Evolutionary conservation across 2,329 filamentous ascomycete genomes (phyloP).

Genomic region (Diaporthe vaccinii): DNA sequence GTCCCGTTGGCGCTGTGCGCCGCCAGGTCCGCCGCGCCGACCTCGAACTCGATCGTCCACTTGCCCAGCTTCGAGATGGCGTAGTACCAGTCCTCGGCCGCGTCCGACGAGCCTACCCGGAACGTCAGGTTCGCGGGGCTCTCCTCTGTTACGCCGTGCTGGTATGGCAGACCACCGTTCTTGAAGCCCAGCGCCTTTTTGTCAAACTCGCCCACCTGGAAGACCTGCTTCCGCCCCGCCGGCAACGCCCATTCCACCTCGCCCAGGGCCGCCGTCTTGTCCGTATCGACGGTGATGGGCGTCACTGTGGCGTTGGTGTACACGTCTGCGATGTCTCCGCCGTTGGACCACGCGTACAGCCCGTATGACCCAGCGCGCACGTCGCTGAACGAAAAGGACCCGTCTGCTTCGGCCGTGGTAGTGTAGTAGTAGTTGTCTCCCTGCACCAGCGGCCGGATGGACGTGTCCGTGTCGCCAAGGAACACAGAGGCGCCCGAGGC

Average conservation of each 20-base stretch:
- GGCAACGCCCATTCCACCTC: conserved; percentile 57
- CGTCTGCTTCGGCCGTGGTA: conserved; percentile 57
- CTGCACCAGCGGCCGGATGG: conserved; percentile 60
- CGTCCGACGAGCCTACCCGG: conserved; percentile 53
- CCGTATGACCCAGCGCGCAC: conserved; percentile 61
- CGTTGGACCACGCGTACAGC: conserved; percentile 64
- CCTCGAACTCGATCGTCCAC: conserved; percentile 52
- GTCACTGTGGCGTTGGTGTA: conserved; percentile 58
- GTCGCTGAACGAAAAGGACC: conserved; percentile 58
- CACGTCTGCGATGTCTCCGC: conserved; percentile 58
- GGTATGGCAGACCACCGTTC: conserved; percentile 57
- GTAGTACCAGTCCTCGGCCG: conserved; percentile 62
- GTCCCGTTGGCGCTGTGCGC: conserved; percentile 42
- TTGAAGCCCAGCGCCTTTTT: conserved; percentile 60
- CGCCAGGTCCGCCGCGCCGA: conserved; percentile 32
- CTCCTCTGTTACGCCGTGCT: conserved; percentile 58
- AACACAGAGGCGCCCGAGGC: conserved; percentile 63
- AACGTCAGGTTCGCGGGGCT: conserved; percentile 62
- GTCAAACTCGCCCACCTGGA: conserved; percentile 64
- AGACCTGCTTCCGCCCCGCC: conserved; percentile 54
- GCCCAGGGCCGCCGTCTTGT: conserved; percentile 53
- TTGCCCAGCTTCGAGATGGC: conserved; percentile 56
- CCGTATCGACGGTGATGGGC: conserved; percentile 53
- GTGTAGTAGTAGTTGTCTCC: conserved; percentile 65
- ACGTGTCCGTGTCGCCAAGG: conserved; percentile 61